Evolutionary conservation across 2,329 filamentous ascomycete species (phyloP).

Genomic region (Phaeophleospora eucalypticola): DNA sequence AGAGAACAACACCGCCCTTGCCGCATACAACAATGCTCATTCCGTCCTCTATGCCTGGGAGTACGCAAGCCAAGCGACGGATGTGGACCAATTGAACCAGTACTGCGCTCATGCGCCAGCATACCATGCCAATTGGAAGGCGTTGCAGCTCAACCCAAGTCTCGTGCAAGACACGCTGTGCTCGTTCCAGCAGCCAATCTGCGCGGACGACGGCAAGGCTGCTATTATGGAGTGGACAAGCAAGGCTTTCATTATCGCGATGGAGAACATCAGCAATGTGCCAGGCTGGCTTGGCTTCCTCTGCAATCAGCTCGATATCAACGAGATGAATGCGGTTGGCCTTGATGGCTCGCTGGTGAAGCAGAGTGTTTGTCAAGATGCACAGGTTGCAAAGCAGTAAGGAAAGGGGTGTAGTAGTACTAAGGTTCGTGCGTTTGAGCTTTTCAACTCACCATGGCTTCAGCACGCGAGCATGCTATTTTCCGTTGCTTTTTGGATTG

Average conservation of each 20-base stretch:
- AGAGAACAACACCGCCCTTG: slow-evolving; percentile 10
- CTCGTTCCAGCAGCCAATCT: slow-evolving; percentile 13
- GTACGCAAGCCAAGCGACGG: slow-evolving; percentile 16
- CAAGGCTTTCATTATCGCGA: slow-evolving; percentile 16
- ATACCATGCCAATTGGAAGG: slow-evolving; percentile 8
- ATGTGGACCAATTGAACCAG: slow-evolving; percentile 9
- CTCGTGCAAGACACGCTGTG: slow-evolving; percentile 23
- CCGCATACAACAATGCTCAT: slow-evolving; percentile 16
- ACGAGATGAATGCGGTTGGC: slow-evolving; percentile 20
- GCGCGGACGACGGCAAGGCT: slow-evolving; percentile 6
- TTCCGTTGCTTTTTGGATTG: too few relatives aligned
- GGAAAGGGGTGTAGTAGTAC: too few relatives aligned
- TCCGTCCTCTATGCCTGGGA: slow-evolving; percentile 21
- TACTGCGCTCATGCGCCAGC: slow-evolving; percentile 14
- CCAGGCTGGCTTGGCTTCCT: slow-evolving; percentile 18
- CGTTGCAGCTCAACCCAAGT: slow-evolving; percentile 15
- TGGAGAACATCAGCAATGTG: slow-evolving; percentile 21
- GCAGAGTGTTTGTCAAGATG: slow-evolving; percentile 12
- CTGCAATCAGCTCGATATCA: slow-evolving; percentile 19
- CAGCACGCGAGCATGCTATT: too few relatives aligned
- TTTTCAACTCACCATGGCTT: too few relatives aligned
- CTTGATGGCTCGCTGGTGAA: slow-evolving; percentile 20
- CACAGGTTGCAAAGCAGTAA: too few relatives aligned
- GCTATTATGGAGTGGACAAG: slow-evolving; percentile 18
- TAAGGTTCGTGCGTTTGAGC: too few relatives aligned